phyloP scores from a whole-genome alignment of 176 grass and related monocot species.

The Aechmea fasciata region DNA sequence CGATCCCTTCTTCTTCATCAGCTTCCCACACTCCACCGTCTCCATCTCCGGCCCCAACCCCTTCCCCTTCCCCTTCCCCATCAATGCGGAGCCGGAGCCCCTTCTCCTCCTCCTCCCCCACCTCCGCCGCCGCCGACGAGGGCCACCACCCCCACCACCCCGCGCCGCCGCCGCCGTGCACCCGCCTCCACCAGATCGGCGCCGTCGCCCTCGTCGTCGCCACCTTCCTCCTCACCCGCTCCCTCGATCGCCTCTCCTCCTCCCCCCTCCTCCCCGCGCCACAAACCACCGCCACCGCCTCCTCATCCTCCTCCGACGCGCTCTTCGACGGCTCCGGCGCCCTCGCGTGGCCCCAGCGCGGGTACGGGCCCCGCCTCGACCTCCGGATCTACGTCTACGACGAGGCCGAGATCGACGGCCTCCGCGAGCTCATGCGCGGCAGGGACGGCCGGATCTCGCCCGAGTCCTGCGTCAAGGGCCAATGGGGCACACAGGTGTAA shows the following conservation, averaged over 20 bases:
- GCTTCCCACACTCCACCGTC: not conserved
- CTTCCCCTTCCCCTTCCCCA: not conserved
- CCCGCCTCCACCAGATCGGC: slow-evolving; percentile 42
- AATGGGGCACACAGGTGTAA: slow-evolving; percentile 86
- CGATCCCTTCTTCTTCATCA: not conserved
- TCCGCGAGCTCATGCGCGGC: slow-evolving; percentile 60
- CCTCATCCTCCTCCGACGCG: not conserved
- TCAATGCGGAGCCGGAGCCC: slow-evolving; percentile 12
- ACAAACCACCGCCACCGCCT: not conserved
- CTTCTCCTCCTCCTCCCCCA: not conserved
- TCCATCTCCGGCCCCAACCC: not conserved
- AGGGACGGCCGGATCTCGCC: slow-evolving; percentile 38
- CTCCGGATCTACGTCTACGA: slow-evolving; percentile 76
- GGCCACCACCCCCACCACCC: not conserved
- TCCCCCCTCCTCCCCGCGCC: not conserved
- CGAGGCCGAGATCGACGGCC: slow-evolving; percentile 62
- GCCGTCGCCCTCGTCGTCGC: slow-evolving; percentile 43
- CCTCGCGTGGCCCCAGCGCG: slow-evolving; percentile 20
- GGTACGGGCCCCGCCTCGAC: slow-evolving; percentile 29
- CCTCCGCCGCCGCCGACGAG: slow-evolving; percentile 4
- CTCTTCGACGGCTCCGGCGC: not conserved
- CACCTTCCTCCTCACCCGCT: slow-evolving; percentile 80
- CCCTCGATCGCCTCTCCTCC: slow-evolving; percentile 38
- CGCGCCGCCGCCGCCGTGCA: slow-evolving; percentile 24
- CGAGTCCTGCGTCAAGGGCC: slow-evolving; percentile 77